Conservation (phyloP, 129 eudicot genomes). For the Sambucus nigra region DNA sequence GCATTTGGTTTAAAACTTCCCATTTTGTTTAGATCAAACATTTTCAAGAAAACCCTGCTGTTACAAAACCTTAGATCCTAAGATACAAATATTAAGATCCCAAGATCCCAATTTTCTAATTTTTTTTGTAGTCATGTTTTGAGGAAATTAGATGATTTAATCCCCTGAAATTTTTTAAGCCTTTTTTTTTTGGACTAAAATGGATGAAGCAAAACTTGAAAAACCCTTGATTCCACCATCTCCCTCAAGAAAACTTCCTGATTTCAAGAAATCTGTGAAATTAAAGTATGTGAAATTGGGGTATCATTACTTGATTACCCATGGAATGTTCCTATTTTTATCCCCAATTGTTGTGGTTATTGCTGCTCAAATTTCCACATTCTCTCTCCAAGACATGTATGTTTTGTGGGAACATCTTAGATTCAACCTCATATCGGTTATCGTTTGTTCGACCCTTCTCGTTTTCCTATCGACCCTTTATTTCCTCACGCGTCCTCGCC, state of each 20-base stretch:
- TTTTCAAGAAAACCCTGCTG: not conserved
- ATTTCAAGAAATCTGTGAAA: conserved; percentile 76
- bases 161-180: not conserved
- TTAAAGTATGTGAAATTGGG: conserved; percentile 80
- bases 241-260: conserved; percentile 49
- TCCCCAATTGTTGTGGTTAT: conserved; percentile 62
- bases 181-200: conserved; percentile 10
- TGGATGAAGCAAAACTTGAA: conserved; percentile 45
- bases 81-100: no score
- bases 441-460: conserved; percentile 59
- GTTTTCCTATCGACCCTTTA: conserved; percentile 72
- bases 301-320: conserved; percentile 74
- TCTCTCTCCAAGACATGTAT: conserved; percentile 50
- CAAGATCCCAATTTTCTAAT: not conserved
- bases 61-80: not conserved
- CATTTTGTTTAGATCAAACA: not conserved
- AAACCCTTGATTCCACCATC: conserved; percentile 57
- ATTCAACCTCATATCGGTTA: conserved; percentile 64
- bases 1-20: not conserved
- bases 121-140: not conserved
- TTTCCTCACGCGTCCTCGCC: conserved; percentile 71
- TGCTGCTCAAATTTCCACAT: conserved; percentile 70
- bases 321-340: conserved; percentile 77
- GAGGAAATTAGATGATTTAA: not conserved
- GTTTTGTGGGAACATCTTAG: conserved; percentile 72